Conservation (phyloP, 805 yeast species). For the Starmera quercuum region DNA sequence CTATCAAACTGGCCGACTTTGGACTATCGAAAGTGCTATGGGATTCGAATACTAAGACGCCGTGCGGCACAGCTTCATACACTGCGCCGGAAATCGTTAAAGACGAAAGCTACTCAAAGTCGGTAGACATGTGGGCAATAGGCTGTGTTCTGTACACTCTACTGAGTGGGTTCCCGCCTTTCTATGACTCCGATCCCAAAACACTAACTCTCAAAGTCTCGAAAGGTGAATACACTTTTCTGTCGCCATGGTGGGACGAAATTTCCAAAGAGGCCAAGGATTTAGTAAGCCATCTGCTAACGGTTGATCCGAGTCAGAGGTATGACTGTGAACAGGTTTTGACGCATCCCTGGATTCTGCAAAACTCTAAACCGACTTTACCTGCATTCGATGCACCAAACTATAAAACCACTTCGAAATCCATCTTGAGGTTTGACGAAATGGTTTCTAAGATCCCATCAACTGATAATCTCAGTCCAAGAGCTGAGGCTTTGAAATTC, state of each 20-base stretch:
- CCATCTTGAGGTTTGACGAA: constrained; percentile 19
- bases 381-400: constrained; percentile 45
- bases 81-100: constrained; percentile 66
- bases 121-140: constrained; percentile 68
- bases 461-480: constrained; percentile 38
- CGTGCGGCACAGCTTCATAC: constrained; percentile 72
- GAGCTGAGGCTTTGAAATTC: constrained; percentile 75
- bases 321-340: constrained; percentile 74
- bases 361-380: constrained; percentile 24
- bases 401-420: constrained; percentile 13
- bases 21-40: constrained; percentile 57
- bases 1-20: constrained; percentile 61
- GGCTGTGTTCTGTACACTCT: constrained; percentile 66
- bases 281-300: constrained; percentile 56
- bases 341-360: constrained; percentile 71
- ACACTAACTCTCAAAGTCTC: constrained; percentile 62
- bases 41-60: constrained; percentile 55
- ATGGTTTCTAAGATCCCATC: constrained; percentile 13
- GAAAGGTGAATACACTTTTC: constrained; percentile 64
- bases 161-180: constrained; percentile 70
- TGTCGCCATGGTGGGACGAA: constrained; percentile 88
- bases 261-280: constrained; percentile 63
- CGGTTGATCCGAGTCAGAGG: constrained; percentile 69
- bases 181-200: constrained; percentile 67
- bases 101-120: constrained; percentile 53